Percentiles rank a stretch among this genome's conserved stretches.
phyloP scores from a whole-genome alignment of 164 flowering plant genomes.

The Liquidambar formosana region DNA sequence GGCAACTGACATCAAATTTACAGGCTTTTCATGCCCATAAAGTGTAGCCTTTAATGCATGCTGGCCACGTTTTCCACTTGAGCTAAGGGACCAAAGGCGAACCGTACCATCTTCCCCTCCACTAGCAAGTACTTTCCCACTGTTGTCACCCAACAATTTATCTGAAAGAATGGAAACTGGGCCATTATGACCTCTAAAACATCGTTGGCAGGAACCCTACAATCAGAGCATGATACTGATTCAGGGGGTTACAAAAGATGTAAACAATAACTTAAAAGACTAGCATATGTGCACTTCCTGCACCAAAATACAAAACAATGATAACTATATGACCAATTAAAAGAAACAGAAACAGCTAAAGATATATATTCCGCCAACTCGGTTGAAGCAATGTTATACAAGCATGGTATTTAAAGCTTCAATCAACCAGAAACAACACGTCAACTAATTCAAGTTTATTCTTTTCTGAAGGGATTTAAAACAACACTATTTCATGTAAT shows the following conservation, averaged over 20 bases:
- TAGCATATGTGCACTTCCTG: background rate
- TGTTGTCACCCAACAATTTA: conserved; percentile 48
- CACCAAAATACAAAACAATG: background rate
- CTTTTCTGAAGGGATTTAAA: background rate
- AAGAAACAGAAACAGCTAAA: no score
- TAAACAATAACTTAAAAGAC: background rate
- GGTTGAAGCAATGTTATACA: no score
- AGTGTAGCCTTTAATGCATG: conserved; percentile 58
- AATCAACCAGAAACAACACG: background rate
- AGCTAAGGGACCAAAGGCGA: conserved; percentile 72
- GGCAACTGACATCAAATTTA: conserved; percentile 57
- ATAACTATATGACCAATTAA: no score
- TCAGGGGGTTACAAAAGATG: background rate
- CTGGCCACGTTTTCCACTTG: conserved; percentile 66
- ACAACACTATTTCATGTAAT: background rate
- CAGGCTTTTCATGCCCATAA: conserved; percentile 63
- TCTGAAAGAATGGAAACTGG: conserved; percentile 58
- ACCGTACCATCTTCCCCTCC: conserved; percentile 78
- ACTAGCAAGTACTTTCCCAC: conserved; percentile 55
- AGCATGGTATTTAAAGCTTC: background rate
- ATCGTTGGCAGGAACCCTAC: conserved; percentile 49
- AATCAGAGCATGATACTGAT: conserved; percentile 14
- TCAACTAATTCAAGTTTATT: background rate
- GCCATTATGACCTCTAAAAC: conserved; percentile 55
- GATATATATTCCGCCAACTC: no score